Evolutionary conservation across 371 early-diverging fungal species (phyloP).

Genomic region (Mucor lusitanicus): DNA sequence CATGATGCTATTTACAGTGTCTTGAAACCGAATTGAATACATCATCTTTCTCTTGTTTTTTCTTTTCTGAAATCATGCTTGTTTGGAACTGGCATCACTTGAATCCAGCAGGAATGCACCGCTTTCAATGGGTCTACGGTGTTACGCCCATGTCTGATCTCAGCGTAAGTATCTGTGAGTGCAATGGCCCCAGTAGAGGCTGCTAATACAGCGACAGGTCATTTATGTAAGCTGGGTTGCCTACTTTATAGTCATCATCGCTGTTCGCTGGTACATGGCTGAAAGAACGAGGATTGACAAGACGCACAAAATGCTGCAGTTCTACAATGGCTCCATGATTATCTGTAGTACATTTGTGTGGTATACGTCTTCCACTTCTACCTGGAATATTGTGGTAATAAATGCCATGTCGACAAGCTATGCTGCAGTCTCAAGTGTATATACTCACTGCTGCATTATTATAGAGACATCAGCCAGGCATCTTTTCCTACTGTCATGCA

Average conservation of each 20-base stretch:
- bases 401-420: not conserved
- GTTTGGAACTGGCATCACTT: slow-evolving; percentile 4
- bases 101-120: not conserved
- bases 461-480: not conserved
- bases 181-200: no score
- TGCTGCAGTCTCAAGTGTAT: not conserved
- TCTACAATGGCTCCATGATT: slow-evolving; percentile 16
- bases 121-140: slow-evolving; percentile 25
- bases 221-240: slow-evolving; percentile 21
- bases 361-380: not conserved
- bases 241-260: slow-evolving; percentile 22
- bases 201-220: not conserved
- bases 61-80: not conserved
- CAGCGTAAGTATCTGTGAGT: slow-evolving; percentile 10
- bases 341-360: slow-evolving; percentile 7
- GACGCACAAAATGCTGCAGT: not conserved
- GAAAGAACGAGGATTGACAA: slow-evolving; percentile 17
- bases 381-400: slow-evolving; percentile 13
- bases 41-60: not conserved
- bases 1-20: not conserved
- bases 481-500: slow-evolving; percentile 6
- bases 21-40: not conserved
- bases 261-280: slow-evolving; percentile 29
- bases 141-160: slow-evolving; percentile 22
- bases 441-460: not conserved